Evolutionary conservation across 768 basidiomycete species (phyloP).

Genomic region (Suillus americanus): DNA sequence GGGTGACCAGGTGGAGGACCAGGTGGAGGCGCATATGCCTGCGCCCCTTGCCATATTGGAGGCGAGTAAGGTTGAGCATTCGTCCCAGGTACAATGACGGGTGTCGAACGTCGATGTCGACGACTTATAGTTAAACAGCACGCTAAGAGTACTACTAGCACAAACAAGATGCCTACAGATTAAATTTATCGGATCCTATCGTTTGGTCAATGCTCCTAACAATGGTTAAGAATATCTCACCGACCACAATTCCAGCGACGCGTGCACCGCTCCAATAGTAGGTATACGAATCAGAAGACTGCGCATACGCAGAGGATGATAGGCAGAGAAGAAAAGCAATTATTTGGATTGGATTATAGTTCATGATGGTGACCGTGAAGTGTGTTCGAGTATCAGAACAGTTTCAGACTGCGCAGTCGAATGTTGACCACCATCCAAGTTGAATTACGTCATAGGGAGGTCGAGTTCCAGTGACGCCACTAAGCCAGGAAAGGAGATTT

Average conservation of each 20-base stretch:
- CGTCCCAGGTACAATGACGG: neutral
- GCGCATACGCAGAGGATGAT: constrained; percentile 14
- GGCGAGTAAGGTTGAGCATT: constrained; percentile 3
- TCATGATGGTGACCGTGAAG: neutral
- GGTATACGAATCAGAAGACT: constrained; percentile 7
- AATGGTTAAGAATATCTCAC: constrained; percentile 10
- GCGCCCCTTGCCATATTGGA: constrained; percentile 13
- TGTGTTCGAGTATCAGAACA: neutral
- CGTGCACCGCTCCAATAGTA: constrained; percentile 15
- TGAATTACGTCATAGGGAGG: neutral
- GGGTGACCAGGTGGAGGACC: neutral
- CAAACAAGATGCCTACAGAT: constrained; percentile 11
- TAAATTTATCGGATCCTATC: neutral
- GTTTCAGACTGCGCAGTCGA: neutral
- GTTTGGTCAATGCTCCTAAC: neutral
- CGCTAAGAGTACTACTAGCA: constrained; percentile 13
- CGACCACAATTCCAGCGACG: constrained; percentile 25
- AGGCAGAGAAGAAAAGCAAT: constrained; percentile 5
- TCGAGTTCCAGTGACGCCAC: neutral
- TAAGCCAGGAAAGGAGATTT: neutral
- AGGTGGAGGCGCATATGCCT: constrained; percentile 7
- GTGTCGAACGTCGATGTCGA: constrained; percentile 1
- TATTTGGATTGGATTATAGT: neutral
- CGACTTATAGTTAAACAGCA: constrained; percentile 12
- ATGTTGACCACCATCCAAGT: no score